Evolutionary conservation across 2,329 filamentous ascomycete genomes (phyloP).

Genomic region (Colletotrichum gigasporum): DNA sequence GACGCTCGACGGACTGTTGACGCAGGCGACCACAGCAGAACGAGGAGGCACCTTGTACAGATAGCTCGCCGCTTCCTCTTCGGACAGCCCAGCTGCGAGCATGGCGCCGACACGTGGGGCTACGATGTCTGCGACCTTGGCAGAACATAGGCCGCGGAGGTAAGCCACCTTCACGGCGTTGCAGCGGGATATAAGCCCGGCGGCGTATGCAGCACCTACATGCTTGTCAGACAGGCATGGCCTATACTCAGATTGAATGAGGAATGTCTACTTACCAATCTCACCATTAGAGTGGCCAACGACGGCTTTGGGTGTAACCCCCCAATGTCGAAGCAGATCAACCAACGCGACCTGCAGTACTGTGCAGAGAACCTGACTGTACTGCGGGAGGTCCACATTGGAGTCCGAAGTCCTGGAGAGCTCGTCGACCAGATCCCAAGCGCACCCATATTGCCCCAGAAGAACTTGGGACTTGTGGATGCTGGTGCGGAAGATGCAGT

Average conservation of each 20-base stretch:
- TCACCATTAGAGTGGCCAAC: constrained; percentile 19
- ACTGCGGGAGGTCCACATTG: background rate
- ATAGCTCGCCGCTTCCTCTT: constrained; percentile 25
- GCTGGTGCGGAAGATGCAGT: constrained; percentile 15
- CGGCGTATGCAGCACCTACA: constrained; percentile 51
- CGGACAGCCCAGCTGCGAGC: constrained; percentile 40
- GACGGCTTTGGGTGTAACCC: constrained; percentile 37
- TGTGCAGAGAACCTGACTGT: constrained; percentile 52
- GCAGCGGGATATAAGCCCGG: constrained; percentile 39
- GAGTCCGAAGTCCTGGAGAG: background rate
- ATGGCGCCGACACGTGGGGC: constrained; percentile 36
- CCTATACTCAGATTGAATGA: accelerated
- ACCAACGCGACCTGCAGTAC: constrained; percentile 58
- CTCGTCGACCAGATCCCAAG: constrained; percentile 9
- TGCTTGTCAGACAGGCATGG: background rate
- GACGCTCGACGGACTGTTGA: constrained; percentile 46
- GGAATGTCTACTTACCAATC: background rate
- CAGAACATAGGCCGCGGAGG: constrained; percentile 38
- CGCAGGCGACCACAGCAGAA: constrained; percentile 44
- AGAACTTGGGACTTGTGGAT: constrained; percentile 1
- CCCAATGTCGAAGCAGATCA: constrained; percentile 53
- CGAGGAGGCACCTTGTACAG: constrained; percentile 25
- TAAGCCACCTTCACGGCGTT: constrained; percentile 43
- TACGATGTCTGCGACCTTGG: background rate
- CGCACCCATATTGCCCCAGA: background rate